Evolutionary conservation across 148 eudicot genomes (phyloP), one percentile per base, ranked within the genome.

Genomic region (Rhododendron williamsianum): DNA sequence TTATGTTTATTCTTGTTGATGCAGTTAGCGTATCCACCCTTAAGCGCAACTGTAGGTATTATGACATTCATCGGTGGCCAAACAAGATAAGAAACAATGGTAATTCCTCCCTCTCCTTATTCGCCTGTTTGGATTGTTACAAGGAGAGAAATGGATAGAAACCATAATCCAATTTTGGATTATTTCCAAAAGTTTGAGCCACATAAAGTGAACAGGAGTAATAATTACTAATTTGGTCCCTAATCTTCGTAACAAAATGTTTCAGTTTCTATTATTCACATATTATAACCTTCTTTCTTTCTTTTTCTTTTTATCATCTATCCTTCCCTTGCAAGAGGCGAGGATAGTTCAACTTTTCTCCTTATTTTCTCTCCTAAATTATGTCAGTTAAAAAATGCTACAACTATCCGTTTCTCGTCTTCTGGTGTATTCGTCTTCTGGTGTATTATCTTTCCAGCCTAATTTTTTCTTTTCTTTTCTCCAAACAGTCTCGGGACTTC

Each of bases 31-130:
- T 41, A 41, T 41, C 45, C 45, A 41, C 45, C 45, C 8, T 41
- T 6, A 41, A 41, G 45, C 45, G 45, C 45, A 0, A 41, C 45
- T 41, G 45, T 41, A 41, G 45, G 45, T 0, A 41, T 41, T 6
- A 41, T 5, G 8, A 6, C 45, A 41, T 41, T 41, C 6, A 8
- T 41, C 8, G 45, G 45, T 41, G 45, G 45, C 45, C 45, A 41
- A 4, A 41, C 6, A 7, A 0, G 45, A 41, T 0, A 41, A 41
- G 45, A 41, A 41, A 6, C 45, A 41, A 41, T 6, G 45, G 45
- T 41, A 96, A 79, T 93, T 95, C 83, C 88, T 88, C 88, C 88
- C 94, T n/a, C 74, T 95, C 21, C 88, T 91, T 41, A 88, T 88
- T 82, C 21, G 7, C 6, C 3, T 48, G 51, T 0, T 12, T 48